Evolutionary conservation across 306 rosid genomes (phyloP).

Genomic region (Casuarina cunninghamiana): DNA sequence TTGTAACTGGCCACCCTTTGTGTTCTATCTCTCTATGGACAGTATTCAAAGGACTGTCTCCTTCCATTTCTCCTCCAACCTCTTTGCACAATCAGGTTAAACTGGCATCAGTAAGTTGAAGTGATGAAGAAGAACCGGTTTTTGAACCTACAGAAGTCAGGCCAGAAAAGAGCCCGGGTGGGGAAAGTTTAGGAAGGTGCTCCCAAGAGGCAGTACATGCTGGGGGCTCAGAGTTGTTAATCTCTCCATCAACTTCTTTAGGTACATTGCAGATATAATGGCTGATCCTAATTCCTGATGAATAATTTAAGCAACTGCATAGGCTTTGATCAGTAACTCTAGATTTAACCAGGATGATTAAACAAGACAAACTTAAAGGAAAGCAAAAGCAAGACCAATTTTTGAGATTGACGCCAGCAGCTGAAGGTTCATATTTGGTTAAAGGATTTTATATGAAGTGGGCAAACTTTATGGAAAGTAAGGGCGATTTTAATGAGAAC

Average conservation of each 20-base stretch:
- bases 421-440: not conserved
- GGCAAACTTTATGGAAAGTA: not conserved
- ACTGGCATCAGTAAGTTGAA: not conserved
- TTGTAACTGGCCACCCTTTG: not conserved
- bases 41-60: not conserved
- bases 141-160: no score
- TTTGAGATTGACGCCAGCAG: not conserved
- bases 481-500: not conserved
- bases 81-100: not conserved
- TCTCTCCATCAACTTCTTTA: no score
- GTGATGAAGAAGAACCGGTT: not conserved
- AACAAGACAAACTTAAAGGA: no score
- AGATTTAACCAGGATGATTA: no score
- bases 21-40: no score
- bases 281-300: no score
- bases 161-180: not conserved
- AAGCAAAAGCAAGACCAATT: no score
- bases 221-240: no score
- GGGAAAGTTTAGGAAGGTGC: not conserved
- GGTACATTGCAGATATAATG: no score
- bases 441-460: not conserved
- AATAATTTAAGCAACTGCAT: no score
- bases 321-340: no score
- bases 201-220: no score
- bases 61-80: not conserved